Evolutionary conservation across 495 filamentous ascomycete genomes (phyloP), one percentile per base, ranked within the genome.

Genomic region (Extremus antarcticus): DNA sequence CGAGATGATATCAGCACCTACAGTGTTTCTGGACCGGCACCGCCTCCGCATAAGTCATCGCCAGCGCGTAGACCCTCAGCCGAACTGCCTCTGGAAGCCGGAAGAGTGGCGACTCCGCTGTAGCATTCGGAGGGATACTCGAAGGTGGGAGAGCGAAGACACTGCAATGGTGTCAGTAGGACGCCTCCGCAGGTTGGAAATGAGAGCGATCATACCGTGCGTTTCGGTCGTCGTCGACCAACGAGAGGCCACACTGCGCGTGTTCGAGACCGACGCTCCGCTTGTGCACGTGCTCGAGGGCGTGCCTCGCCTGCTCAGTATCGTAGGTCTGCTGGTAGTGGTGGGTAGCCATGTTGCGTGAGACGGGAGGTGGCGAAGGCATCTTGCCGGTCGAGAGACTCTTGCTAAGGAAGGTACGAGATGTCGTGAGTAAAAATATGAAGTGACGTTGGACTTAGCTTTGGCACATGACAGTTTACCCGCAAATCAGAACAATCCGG

Each of bases 381-480:
- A n/a, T n/a, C n/a, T n/a, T n/a, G n/a, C n/a, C n/a, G n/a, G n/a
- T n/a, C n/a, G n/a, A n/a, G 15, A 11, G 29, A 24, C 7, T 50
- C 23, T 19, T 50, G 47, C n/a, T n/a, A 50, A 29, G 47, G 47
- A 50, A 24, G 47, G 29, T 19, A 25, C 10, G 47, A 24, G 47
- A 7, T 7, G 15, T n/a, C 8, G 23, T 52, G 11, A 22, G 25
- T 40, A 23, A 19, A 15, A 52, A 29, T 22, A 25, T 54, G 51
- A 54, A 54, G 51, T 54, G 51, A 54, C 51, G 51, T 54, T 47
- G 51, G 19, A 47, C 10, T 23, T 15, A 22, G 47, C 21, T 4
- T 9, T 24, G 10, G 47, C 47, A 57, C 48, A 32, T 51, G 54
- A 23, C 25, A 15, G 17, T n/a, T n/a, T n/a, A n/a, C n/a, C n/a